phyloP scores from a whole-genome alignment of 2,329 filamentous ascomycete species.

The Ceratocystis albifundus region DNA sequence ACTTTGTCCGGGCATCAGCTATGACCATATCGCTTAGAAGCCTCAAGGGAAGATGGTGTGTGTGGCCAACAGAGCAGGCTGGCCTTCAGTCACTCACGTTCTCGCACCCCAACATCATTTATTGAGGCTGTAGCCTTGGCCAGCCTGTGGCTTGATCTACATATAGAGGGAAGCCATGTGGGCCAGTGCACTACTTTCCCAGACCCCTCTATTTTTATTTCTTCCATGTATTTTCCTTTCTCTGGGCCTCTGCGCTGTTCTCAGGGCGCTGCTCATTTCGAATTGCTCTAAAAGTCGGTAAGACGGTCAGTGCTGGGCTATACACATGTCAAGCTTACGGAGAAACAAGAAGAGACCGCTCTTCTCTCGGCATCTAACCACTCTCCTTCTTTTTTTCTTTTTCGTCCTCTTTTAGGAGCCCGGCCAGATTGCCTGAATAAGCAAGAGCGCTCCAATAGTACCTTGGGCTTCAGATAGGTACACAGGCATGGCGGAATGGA shows the following conservation, averaged over 20 bases:
- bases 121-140: background rate
- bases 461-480: background rate
- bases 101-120: no score
- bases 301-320: background rate
- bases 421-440: background rate
- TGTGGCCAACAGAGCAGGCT: background rate
- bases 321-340: background rate
- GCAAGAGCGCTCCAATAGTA: background rate
- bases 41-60: background rate
- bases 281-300: no score
- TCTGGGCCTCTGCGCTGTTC: background rate
- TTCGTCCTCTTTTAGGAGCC: background rate
- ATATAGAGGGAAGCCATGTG: background rate
- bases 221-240: background rate
- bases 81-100: background rate
- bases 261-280: no score
- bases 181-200: background rate
- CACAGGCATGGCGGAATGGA: background rate
- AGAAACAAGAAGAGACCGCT: background rate
- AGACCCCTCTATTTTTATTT: conserved; percentile 2
- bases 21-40: conserved; percentile 5
- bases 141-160: background rate
- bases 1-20: background rate
- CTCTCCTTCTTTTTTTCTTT: background rate
- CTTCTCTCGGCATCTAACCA: background rate